Evolutionary conservation across 2,329 filamentous ascomycete species (phyloP).

Genomic region (Sporothrix euskadiensis): DNA sequence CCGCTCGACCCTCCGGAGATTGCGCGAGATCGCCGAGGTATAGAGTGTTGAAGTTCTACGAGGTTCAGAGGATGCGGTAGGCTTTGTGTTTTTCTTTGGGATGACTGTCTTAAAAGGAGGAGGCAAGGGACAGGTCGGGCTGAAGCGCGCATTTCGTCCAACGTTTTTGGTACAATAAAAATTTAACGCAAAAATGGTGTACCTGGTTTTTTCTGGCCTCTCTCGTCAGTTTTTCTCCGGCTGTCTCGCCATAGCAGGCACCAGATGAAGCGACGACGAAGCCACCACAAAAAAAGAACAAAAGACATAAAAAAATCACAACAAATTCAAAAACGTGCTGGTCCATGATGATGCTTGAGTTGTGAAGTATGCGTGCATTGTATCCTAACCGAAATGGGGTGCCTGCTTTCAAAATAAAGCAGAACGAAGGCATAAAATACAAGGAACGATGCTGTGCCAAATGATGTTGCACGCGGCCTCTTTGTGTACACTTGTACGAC

Average conservation of each 20-base stretch:
- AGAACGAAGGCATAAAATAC: too few relatives aligned
- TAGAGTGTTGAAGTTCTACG: conserved; percentile 48
- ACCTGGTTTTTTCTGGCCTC: conserved; percentile 20
- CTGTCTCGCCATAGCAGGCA: background rate
- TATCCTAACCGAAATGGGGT: background rate
- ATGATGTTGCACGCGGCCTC: too few relatives aligned
- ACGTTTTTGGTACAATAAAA: conserved; percentile 16
- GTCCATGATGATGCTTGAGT: background rate
- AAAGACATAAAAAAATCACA: conserved; percentile 22
- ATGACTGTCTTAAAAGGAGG: conserved; percentile 19
- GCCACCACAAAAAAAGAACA: conserved; percentile 11
- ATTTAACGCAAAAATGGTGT: conserved; percentile 20
- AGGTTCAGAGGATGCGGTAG: conserved; percentile 11
- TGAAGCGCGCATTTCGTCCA: conserved; percentile 18
- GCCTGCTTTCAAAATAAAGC: too few relatives aligned
- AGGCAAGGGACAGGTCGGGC: conserved; percentile 14
- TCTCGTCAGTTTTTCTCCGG: background rate
- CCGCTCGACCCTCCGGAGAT: conserved; percentile 92
- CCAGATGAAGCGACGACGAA: background rate
- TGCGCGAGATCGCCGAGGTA: conserved; percentile 96
- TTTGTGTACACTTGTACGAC: too few relatives aligned
- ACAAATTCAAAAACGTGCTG: conserved; percentile 4
- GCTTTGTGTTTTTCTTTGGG: conserved; percentile 19
- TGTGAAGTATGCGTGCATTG: background rate
- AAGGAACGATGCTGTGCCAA: too few relatives aligned